Evolutionary conservation across 1,284 basidiomycete genomes (phyloP).

Genomic region (Cystobasidium pallidum): DNA sequence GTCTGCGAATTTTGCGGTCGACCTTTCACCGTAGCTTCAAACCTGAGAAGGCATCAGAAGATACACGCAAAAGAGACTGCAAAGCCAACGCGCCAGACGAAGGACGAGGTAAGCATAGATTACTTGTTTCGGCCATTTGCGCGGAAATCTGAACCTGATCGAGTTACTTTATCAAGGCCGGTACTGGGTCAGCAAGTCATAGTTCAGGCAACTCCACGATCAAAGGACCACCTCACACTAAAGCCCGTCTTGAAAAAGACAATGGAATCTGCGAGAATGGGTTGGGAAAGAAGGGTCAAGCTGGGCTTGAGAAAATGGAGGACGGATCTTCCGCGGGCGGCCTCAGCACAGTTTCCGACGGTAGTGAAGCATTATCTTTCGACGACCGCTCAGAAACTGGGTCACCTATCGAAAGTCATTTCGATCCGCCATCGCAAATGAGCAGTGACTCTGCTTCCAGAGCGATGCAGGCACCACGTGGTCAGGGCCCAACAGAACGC

Average conservation of each 20-base stretch:
- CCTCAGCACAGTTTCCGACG: not conserved
- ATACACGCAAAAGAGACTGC: constrained; percentile 27
- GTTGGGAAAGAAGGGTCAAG: not conserved
- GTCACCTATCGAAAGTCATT: not conserved
- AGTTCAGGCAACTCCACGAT: constrained; percentile 26
- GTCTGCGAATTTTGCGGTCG: constrained; percentile 34
- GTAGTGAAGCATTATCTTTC: not conserved
- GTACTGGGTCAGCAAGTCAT: not conserved
- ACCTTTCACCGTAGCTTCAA: constrained; percentile 40
- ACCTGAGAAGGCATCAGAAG: constrained; percentile 38
- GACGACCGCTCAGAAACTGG: not conserved
- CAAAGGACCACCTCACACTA: constrained; percentile 15
- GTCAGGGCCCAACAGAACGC: not conserved
- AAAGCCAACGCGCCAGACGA: not conserved
- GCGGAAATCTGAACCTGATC: not conserved
- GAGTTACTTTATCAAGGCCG: too few species aligned
- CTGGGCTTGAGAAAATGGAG: too few species aligned
- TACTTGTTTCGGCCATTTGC: not conserved
- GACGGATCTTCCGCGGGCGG: not conserved
- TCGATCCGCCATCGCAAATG: not conserved
- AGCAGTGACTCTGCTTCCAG: not conserved
- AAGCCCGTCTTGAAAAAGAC: not conserved
- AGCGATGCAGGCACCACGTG: not conserved
- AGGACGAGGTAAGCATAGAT: not conserved
- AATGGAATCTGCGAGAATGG: not conserved